Percentiles rank a stretch among this genome's conserved stretches.
Evolutionary conservation across 805 yeast genomes (phyloP).

Genomic region (Yarrowia osloensis): DNA sequence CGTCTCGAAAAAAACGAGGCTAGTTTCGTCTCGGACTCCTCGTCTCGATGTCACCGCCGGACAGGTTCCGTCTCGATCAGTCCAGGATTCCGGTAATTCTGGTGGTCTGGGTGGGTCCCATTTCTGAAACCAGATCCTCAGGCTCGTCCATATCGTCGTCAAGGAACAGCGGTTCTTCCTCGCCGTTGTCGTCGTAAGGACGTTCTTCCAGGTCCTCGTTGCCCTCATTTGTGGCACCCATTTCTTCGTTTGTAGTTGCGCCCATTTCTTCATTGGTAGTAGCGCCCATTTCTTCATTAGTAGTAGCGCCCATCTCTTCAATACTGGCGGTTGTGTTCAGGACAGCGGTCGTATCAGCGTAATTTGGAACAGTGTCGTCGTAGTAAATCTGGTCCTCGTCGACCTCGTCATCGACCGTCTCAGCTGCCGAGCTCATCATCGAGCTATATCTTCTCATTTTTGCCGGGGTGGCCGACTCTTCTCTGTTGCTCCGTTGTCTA

Average conservation of each 20-base stretch:
- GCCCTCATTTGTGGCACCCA: not conserved
- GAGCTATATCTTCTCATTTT: not conserved
- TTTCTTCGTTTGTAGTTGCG: not conserved
- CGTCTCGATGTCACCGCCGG: no score
- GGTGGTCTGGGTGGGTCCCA: constrained; percentile 11
- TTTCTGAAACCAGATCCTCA: not conserved
- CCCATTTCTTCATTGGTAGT: not conserved
- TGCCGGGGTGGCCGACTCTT: not conserved
- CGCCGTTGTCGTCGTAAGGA: not conserved
- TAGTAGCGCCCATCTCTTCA: not conserved
- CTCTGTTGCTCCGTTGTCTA: not conserved
- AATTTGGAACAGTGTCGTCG: not conserved
- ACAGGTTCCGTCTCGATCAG: not conserved
- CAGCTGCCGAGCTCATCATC: not conserved
- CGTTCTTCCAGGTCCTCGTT: not conserved
- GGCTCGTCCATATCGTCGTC: constrained; percentile 11
- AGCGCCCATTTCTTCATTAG: not conserved
- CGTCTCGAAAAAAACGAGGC: no score
- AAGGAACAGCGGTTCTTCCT: constrained; percentile 10
- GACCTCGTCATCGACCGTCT: not conserved
- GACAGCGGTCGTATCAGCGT: not conserved
- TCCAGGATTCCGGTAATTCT: constrained; percentile 3
- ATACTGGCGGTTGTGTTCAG: not conserved
- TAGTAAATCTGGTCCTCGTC: not conserved
- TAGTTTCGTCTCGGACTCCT: no score